Base-by-base conservation (phyloP, 2,329 filamentous ascomycete genomes). In the Penicillium sp. region DNA sequence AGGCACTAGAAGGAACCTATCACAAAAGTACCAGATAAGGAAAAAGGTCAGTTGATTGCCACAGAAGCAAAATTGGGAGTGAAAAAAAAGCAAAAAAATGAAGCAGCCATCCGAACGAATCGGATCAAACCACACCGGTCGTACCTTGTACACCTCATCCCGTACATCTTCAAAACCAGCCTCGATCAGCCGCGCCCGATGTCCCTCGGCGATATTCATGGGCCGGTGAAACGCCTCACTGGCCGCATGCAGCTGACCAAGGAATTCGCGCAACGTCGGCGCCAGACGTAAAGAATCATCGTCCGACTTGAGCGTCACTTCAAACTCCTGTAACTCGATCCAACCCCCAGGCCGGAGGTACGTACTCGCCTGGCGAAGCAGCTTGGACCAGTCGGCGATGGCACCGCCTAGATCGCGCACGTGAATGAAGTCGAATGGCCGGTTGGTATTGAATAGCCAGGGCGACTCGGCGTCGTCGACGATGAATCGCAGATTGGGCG, bases 141-240 rank as follows among this genome's bases (percentile, higher is more conserved):
- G 21, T 46, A 68, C 69, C 65, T 78, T 80, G 61, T 74, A 80
- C 5, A 79, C 62, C 2, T 75, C 68, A 62, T 83, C 78, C 0
- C 69, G 68, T 0, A 86, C 77, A 50, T 84, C 76, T 40, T 75
- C 70, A 57, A 86, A 86, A 0, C 84, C 84, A 0, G 78, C 81
- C 11, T 80, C 78, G 3, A 71, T 67, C 61, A 85, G 73, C 50
- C 77, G 74, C 37, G 72, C 66, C 55, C 74, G 71, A 33, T 77
- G 70, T 11, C 72, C 60, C 23, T 71, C 56, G 37, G 71, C 72
- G 19, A 74, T 67, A 37, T 67, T 64, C 63, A 74, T 64, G 5
- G 57, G 58, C 33, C 74, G 71, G 16, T 73, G 70, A 29, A 72
- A 72, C 48, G 62, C 64, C 36, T 54, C 58, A 21, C 67, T 70